Conservation (phyloP, 75 land plant genomes). For the Selaginella tamariscina region DNA sequence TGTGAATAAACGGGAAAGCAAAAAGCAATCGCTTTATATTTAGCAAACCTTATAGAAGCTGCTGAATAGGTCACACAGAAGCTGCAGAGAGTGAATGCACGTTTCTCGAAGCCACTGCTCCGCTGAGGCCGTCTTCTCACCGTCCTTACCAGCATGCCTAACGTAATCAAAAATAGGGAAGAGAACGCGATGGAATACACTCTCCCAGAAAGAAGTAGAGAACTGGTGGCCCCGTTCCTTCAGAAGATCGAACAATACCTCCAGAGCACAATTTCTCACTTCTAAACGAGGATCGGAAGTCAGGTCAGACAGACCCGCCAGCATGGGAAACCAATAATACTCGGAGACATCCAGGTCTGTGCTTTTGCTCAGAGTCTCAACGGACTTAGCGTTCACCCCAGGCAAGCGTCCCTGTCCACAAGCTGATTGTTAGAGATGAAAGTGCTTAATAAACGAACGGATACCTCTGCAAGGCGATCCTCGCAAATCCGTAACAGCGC, state of each 20-base stretch:
- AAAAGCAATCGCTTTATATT: background rate
- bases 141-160: slow-evolving; percentile 52
- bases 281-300: slow-evolving; percentile 83
- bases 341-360: slow-evolving; percentile 67
- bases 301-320: slow-evolving; percentile 87
- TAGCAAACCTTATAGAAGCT: slow-evolving; percentile 87
- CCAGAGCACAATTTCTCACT: slow-evolving; percentile 89
- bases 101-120: slow-evolving; percentile 83
- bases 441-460: background rate
- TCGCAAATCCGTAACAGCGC: slow-evolving; percentile 94
- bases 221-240: slow-evolving; percentile 91
- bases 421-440: background rate
- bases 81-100: slow-evolving; percentile 82
- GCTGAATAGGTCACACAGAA: slow-evolving; percentile 87
- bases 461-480: slow-evolving; percentile 97
- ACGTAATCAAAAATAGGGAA: slow-evolving; percentile 95
- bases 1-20: background rate
- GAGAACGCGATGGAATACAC: slow-evolving; percentile 76
- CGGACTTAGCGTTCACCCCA: slow-evolving; percentile 64
- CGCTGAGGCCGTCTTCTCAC: slow-evolving; percentile 25
- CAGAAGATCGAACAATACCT: slow-evolving; percentile 87
- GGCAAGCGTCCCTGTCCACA: slow-evolving; percentile 72
- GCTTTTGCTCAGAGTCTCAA: slow-evolving; percentile 26
- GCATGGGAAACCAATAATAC: slow-evolving; percentile 97
- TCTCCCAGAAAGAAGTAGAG: slow-evolving; percentile 83